A percentile compares a stretch with the other conserved stretches of the same genome.
These are phyloP conservation scores for Chlorella sp. DNA, from an alignment of 139 green algal genomes.

Conservation along the genomic window DNA sequence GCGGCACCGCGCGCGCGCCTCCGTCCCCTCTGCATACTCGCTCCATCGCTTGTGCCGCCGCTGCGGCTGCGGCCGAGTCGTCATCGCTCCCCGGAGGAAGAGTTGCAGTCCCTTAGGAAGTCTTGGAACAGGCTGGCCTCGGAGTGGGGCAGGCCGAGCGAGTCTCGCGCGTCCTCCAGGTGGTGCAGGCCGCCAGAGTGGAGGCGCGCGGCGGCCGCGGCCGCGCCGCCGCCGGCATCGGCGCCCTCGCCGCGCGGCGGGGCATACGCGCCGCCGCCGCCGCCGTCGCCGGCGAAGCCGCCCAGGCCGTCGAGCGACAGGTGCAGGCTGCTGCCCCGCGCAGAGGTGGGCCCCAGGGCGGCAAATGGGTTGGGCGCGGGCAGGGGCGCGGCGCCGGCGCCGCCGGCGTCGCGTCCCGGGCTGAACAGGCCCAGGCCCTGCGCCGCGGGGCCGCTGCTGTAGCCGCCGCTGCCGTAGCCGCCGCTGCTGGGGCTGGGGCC, in stretches of 20 bases:
- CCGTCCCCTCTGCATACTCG: too few species aligned
- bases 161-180: neutral
- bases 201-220: neutral
- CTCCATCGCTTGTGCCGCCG: too few species aligned
- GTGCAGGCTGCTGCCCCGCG: neutral
- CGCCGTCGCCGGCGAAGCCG: neutral
- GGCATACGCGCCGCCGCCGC: neutral
- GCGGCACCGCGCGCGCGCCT: too few species aligned
- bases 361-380: too few species aligned
- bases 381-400: too few species aligned
- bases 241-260: neutral
- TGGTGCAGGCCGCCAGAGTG: neutral
- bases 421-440: too few species aligned
- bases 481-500: neutral
- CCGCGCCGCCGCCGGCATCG: neutral
- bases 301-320: neutral
- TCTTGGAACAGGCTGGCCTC: conserved; percentile 16
- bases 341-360: too few species aligned
- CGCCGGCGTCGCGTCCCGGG: too few species aligned
- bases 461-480: conserved; percentile 8
- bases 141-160: conserved; percentile 8
- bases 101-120: too few species aligned
- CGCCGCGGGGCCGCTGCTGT: neutral
- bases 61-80: too few species aligned
- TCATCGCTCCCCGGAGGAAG: too few species aligned